Conservation (phyloP, 2,329 filamentous ascomycete genomes). For the Talaromyces sp. region DNA sequence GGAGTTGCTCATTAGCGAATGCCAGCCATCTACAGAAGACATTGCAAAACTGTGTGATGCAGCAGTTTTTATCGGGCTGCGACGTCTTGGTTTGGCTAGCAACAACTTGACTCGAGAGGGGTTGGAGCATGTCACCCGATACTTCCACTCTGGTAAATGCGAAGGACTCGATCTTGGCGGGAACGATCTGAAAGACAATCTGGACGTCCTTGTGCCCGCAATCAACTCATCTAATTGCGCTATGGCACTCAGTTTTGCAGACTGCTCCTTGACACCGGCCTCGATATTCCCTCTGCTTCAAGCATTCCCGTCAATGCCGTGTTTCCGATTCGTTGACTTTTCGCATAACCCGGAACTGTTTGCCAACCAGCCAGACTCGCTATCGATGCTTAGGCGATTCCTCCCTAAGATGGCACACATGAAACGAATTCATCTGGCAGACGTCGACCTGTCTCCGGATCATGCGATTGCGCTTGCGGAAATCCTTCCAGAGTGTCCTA, state of each 20-base stretch:
- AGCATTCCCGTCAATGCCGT: conserved; percentile 61
- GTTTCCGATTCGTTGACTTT: conserved; percentile 84
- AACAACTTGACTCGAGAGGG: conserved; percentile 72
- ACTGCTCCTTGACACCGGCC: conserved; percentile 72
- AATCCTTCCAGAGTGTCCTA: conserved; percentile 75
- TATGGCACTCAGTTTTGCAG: conserved; percentile 79
- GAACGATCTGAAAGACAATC: conserved; percentile 62
- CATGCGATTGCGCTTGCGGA: conserved; percentile 90
- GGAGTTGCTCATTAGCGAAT: conserved; percentile 77
- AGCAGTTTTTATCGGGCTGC: conserved; percentile 69
- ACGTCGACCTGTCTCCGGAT: conserved; percentile 77
- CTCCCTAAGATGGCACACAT: conserved; percentile 72
- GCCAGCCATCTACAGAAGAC: conserved; percentile 64
- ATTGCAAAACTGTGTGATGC: conserved; percentile 76
- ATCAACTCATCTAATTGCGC: conserved; percentile 50
- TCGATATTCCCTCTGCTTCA: conserved; percentile 72
- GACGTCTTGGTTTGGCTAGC: conserved; percentile 74
- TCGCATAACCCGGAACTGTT: conserved; percentile 86
- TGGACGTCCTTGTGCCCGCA: conserved; percentile 37
- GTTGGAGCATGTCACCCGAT: conserved; percentile 69
- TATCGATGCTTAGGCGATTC: conserved; percentile 72
- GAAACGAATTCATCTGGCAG: conserved; percentile 79
- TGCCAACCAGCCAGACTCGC: conserved; percentile 64
- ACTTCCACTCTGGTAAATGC: conserved; percentile 70
- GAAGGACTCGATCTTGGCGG: conserved; percentile 86